phyloP scores from a whole-genome alignment of 1,284 basidiomycete genomes.

The Sparassis latifolia region DNA sequence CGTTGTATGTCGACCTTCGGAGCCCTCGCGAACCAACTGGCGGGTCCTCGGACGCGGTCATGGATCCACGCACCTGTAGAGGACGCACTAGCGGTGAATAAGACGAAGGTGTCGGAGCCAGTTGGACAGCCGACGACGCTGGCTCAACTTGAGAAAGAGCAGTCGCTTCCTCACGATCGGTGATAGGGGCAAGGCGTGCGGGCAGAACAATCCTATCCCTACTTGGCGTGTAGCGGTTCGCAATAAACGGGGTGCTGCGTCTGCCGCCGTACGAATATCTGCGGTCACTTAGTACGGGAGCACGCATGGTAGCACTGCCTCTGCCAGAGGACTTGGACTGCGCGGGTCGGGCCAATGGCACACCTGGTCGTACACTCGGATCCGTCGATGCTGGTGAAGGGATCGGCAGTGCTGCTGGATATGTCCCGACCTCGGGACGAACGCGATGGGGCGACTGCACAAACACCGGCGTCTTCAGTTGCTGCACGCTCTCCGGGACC shows the following conservation, averaged over 20 bases:
- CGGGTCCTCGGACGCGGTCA: neutral
- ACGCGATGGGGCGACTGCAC: neutral
- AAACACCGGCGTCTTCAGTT: conserved; percentile 5
- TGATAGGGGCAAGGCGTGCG: conserved; percentile 12
- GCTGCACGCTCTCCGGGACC: conserved; percentile 2
- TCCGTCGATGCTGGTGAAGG: neutral
- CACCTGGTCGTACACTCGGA: neutral
- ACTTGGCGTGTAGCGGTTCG: conserved; percentile 12
- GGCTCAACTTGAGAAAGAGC: neutral
- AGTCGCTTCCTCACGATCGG: neutral
- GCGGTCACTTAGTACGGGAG: neutral
- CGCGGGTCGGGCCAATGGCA: neutral
- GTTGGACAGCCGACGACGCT: neutral
- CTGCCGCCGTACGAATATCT: neutral
- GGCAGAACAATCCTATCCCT: conserved; percentile 17
- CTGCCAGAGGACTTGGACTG: neutral
- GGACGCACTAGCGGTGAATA: neutral
- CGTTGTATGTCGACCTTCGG: neutral
- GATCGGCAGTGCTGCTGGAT: neutral
- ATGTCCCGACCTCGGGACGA: neutral
- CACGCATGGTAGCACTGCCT: neutral
- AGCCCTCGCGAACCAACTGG: neutral
- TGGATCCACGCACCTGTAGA: neutral
- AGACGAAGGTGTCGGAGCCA: neutral
- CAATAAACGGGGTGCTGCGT: neutral